phyloP scores from a whole-genome alignment of 1,284 basidiomycete genomes.

The Phellopilus nigrolimitatus region DNA sequence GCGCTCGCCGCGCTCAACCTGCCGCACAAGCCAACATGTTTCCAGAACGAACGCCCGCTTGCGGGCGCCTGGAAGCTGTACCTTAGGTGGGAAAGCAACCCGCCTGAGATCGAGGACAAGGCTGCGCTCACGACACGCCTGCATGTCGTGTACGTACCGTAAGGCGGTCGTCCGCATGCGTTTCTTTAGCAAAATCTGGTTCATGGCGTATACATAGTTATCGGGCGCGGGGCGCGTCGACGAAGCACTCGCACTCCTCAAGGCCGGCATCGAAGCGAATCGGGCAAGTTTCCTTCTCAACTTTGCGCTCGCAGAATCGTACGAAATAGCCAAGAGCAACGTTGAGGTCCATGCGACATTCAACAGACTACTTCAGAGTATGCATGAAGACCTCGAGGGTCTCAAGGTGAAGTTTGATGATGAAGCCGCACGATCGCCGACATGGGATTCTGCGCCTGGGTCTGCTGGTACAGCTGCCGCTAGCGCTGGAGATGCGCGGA shows the following conservation, averaged over 20 bases:
- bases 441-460: conserved; percentile 30
- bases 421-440: conserved; percentile 32
- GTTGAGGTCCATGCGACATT: conserved; percentile 65
- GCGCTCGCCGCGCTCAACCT: conserved; percentile 50
- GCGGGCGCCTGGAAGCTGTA: conserved; percentile 89
- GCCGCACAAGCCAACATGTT: conserved; percentile 73
- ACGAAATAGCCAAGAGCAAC: conserved; percentile 65
- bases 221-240: conserved; percentile 71
- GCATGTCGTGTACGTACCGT: conserved; percentile 78
- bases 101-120: conserved; percentile 85
- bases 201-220: conserved; percentile 85
- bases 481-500: conserved; percentile 21
- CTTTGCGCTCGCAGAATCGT: conserved; percentile 84
- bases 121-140: conserved; percentile 65
- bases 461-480: conserved; percentile 26
- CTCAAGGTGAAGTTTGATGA: conserved; percentile 51
- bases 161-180: conserved; percentile 89
- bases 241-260: conserved; percentile 78
- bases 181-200: conserved; percentile 95
- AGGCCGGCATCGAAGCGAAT: conserved; percentile 86
- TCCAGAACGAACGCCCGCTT: conserved; percentile 64
- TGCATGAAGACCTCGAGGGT: conserved; percentile 70
- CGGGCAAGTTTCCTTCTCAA: conserved; percentile 84
- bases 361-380: conserved; percentile 64
- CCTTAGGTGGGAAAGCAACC: conserved; percentile 94